Evolutionary conservation across 2,329 filamentous ascomycete species (phyloP), one percentile per base, ranked within the genome.

Genomic region (Triangularia verruculosa): DNA sequence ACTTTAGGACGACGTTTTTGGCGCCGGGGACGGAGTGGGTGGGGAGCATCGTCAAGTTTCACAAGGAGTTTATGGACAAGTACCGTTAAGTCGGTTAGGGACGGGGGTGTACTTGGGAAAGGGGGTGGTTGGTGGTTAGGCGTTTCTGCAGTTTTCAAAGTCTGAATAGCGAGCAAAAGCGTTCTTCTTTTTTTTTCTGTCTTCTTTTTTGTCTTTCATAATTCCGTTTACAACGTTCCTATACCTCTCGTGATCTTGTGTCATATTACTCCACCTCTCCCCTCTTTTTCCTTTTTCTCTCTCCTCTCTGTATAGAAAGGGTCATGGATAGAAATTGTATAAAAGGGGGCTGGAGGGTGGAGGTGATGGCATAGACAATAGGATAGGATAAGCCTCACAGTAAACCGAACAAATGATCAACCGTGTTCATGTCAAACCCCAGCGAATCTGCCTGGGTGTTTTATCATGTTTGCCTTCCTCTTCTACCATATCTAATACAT

Each of bases 11-110:
- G 3, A 99, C 95, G 0, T 99, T 99, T 83, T 81, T 99, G 47
- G 94, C 95, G 0, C 95, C 95, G 0, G 95, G 95, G 13, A 98
- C 94, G 1, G 93, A 97, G 71, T 99, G 95, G 95, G 89, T 96
- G 6, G 87, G 89, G 57, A 85, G 89, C 69, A 92, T 98, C 70
- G 86, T 89, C 70, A 90, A 92, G 78, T 99, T 99, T 80, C 95
- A 99, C 80, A 80, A 88, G 77, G 87, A 90, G 66, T 99, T 99
- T 73, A 91, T 98, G 88, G 84, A 90, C 58, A 86, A 97, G 83
- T 97, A 85, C 76, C 77, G 80, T 70, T 86, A 61, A 69, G 17
- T 4, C 12, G 13, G 17, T n/a, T n/a, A 32, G 32, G 25, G 6
- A 47, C 13, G 17, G 32, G 4, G 57, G 12, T n/a, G 9, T 57